Evolutionary conservation across 257 asterid genomes (phyloP).

Genomic region (Solanum sparsipilum): DNA sequence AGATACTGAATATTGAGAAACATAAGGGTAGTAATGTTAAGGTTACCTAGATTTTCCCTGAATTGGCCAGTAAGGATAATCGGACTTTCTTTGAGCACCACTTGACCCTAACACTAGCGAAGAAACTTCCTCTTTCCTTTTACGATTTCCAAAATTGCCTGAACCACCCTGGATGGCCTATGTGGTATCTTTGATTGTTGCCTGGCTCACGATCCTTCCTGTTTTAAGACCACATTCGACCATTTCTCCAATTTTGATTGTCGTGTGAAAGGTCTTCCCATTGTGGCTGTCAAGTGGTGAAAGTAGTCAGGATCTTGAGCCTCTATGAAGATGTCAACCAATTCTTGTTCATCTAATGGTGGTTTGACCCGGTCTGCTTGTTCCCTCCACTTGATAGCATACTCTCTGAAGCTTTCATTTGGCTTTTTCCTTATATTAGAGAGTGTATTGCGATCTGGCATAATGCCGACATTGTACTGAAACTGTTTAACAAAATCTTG

Average conservation of each 20-base stretch:
- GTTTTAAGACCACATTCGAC: background rate
- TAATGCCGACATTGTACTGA: too few species aligned
- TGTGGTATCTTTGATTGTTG: background rate
- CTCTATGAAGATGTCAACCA: too few species aligned
- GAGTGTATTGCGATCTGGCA: background rate
- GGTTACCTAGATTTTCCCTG: background rate
- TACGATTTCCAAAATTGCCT: background rate
- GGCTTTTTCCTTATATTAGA: background rate
- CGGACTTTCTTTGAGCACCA: background rate
- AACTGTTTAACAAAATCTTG: too few species aligned
- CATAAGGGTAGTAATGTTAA: background rate
- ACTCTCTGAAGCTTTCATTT: background rate
- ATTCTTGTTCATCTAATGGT: background rate
- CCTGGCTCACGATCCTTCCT: too few species aligned
- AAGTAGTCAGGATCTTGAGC: background rate
- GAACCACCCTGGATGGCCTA: background rate
- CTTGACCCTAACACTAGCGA: too few species aligned
- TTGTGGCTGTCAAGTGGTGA: background rate
- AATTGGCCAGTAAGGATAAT: background rate
- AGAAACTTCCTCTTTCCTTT: background rate
- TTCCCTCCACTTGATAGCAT: background rate
- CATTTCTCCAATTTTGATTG: too few species aligned
- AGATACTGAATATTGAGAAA: fast-evolving
- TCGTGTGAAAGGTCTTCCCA: background rate
- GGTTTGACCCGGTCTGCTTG: too few species aligned